These are phyloP conservation scores for Inga leiocalycina DNA, from an alignment of 306 rosid species.

Conservation along the genomic window DNA sequence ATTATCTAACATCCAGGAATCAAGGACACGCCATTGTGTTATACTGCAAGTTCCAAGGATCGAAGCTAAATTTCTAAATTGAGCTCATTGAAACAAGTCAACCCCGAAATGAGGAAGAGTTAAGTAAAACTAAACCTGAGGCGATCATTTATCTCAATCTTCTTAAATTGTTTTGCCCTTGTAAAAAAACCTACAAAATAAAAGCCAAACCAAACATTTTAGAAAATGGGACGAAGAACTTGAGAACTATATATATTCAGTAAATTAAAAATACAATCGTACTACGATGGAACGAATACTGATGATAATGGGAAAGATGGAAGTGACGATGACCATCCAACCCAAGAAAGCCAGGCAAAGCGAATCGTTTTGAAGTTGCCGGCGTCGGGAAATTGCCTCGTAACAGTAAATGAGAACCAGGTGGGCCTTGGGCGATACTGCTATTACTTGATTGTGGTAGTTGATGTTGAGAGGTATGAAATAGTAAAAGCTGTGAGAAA, in stretches of 20 bases:
- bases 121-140: constrained; percentile 58
- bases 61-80: neutral
- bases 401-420: constrained; percentile 16
- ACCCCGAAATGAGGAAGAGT: neutral
- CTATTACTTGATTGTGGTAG: constrained; percentile 22
- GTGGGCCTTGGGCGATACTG: constrained; percentile 4
- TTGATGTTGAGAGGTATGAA: constrained; percentile 33
- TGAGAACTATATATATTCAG: neutral
- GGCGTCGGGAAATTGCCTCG: constrained; percentile 18
- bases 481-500: constrained; percentile 26
- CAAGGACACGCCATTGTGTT: neutral
- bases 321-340: constrained; percentile 31
- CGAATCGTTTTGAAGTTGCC: constrained; percentile 36
- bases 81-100: neutral
- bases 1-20: neutral
- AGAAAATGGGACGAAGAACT: constrained; percentile 26
- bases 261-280: neutral
- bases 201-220: neutral
- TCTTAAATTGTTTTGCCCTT: constrained; percentile 67
- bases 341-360: constrained; percentile 35
- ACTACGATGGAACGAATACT: constrained; percentile 54
- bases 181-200: constrained; percentile 63
- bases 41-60: neutral
- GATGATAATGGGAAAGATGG: constrained; percentile 40
- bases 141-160: constrained; percentile 64